Base-by-base conservation (phyloP, 2,329 filamentous ascomycete genomes). In the Albifimbria verrucaria region DNA sequence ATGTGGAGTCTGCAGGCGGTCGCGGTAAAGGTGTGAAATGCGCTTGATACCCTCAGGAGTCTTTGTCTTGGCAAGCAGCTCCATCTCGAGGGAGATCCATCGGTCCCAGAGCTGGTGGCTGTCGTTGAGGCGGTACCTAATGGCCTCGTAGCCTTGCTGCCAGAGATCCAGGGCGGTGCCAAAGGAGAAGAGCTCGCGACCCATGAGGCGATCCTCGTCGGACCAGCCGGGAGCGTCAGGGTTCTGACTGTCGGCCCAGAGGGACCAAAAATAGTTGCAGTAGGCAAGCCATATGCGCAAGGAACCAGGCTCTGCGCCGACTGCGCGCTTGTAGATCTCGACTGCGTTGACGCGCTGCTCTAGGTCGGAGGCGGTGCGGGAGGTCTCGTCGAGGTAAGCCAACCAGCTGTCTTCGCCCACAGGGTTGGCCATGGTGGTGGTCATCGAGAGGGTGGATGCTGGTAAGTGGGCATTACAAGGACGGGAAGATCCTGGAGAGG, bases 61-160 rank as follows among this genome's bases (percentile, higher is more conserved):
- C 60, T 75, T 69, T 50, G 79, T 73, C 72, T 75, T 76, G 23
- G 75, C 78, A 20, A 92, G 78, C 59, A 89, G 81, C 59, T 89
- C 82, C 67, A 88, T 77, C 66, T 92, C 79, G 46, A 91, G 80
- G 51, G 86, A 83, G 43, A 90, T 78, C 80, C 89, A 93, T 58
- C 86, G 84, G 65, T 92, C 83, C 90, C 90, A 95, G 11, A 94
- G 79, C 52, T 85, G 71, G 65, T 92, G 86, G 64, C 90, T 93
- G 67, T 92, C 88, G 64, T 82, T 82, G 53, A 94, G 75, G 55
- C 89, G 87, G 69, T 87, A 90, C 65, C 86, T 83, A 50, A 89
- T 89, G 42, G 84, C 82, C 56, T 86, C 80, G 59, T 89, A 85
- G 32, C 83, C 90, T 62, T 89, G 80, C 65, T 86, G 82, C 80